Percentiles rank a stretch among this genome's conserved stretches.
Conservation (phyloP, 1,284 basidiomycete species). For the Vanrija sp. region DNA sequence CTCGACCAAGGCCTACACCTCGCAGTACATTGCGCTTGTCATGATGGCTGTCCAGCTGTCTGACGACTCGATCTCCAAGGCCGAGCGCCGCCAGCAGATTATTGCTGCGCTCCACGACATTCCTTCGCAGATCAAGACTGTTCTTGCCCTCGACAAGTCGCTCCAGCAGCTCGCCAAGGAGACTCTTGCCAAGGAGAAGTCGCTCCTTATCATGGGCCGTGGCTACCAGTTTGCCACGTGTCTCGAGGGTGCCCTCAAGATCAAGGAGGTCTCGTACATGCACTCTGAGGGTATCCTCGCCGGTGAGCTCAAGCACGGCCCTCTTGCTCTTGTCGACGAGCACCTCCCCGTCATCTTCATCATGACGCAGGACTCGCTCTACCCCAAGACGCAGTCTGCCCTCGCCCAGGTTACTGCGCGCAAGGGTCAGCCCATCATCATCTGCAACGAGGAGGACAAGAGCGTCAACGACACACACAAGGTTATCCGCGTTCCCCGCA, state of each 20-base stretch:
- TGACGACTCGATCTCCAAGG: conserved; percentile 92
- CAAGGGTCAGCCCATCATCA: conserved; percentile 91
- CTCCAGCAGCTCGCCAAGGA: conserved; percentile 80
- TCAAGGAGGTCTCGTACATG: conserved; percentile 88
- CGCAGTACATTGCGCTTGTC: conserved; percentile 96
- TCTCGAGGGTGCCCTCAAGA: conserved; percentile 97
- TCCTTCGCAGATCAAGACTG: conserved; percentile 81
- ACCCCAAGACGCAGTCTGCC: conserved; percentile 89
- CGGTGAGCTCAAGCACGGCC: conserved; percentile 98
- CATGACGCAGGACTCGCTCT: conserved; percentile 98
- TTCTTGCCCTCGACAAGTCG: conserved; percentile 74
- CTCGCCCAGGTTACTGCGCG: conserved; percentile 95
- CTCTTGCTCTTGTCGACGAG: conserved; percentile 94
- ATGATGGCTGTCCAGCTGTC: conserved; percentile 98
- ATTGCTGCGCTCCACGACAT: conserved; percentile 90
- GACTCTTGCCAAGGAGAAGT: conserved; percentile 74
- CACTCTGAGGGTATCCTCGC: conserved; percentile 65
- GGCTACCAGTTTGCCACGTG: conserved; percentile 98
- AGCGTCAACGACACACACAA: conserved; percentile 66
- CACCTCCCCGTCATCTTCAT: conserved; percentile 98
- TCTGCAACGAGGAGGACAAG: conserved; percentile 92
- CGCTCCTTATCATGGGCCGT: conserved; percentile 93
- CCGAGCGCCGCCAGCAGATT: conserved; percentile 84
- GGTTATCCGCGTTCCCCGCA: conserved; percentile 88
- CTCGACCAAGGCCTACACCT: conserved; percentile 99